Evolutionary conservation across 768 basidiomycete genomes (phyloP), one percentile per base, ranked within the genome.

Genomic region (Pleurotus tuber-regium): DNA sequence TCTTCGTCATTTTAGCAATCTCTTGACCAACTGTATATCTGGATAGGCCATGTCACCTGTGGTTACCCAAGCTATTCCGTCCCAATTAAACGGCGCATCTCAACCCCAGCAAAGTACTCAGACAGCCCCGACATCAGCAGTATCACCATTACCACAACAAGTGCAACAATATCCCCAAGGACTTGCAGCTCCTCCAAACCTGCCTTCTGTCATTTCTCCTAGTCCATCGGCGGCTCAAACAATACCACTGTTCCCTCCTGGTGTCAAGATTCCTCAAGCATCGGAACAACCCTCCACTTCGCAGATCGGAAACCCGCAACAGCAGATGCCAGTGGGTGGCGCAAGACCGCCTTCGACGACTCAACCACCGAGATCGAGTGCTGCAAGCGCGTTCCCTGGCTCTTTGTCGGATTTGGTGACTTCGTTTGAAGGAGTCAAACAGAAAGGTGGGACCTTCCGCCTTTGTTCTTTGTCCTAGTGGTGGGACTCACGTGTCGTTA

Each of bases 341-440:
- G 77, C 74, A 55, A 68, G 84, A 53, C 82, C 85, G 18, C 66
- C 81, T 18, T 83, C 85, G 18, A 71, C 78, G 10, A 43, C 26
- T 16, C 31, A 44, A 44, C 69, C 65, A 31, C 69, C 67, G 50
- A 75, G 74, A 29, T 63, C 75, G 16, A 59, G 74, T 10, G 24
- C 26, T 42, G 60, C 73, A 19, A 67, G 73, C 8, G 66, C 65
- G 19, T 86, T 87, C 78, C 93, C 91, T 14, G 90, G 86, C 51
- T 92, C 86, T 23, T 65, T 99, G 63, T 91, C 92, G 9, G 96
- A 98, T 64, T 76, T 99, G 48, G 94, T 98, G 33, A 83, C 88
- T 18, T 93, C 92, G 33, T 98, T 98, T 63, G 96, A 98, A 73
- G 88, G 79, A 40, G 93, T 96, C 38, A 98, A 98, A 71, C 93